Evolutionary conservation across 805 yeast genomes (phyloP).

Genomic region (Hanseniaspora hatyaiensis): DNA sequence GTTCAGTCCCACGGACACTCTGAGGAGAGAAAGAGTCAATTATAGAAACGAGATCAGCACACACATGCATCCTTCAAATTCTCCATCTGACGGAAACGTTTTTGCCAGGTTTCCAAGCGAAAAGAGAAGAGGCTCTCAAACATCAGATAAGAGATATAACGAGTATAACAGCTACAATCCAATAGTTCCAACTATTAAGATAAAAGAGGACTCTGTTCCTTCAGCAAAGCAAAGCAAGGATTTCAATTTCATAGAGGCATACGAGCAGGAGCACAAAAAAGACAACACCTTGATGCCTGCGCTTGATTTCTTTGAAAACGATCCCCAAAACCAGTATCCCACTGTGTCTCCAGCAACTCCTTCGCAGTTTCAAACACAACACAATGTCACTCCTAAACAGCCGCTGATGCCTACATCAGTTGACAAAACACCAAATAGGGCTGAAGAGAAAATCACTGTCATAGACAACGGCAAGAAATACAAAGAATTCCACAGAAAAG

Average conservation of each 20-base stretch:
- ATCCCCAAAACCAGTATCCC: conserved; percentile 18
- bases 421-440: conserved; percentile 6
- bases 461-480: conserved; percentile 18
- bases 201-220: neutral
- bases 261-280: conserved; percentile 2
- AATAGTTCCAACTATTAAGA: neutral
- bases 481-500: conserved; percentile 58
- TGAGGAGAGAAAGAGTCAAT: conserved; percentile 6
- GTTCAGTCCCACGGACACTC: neutral
- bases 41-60: neutral
- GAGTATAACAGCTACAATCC: neutral
- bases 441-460: conserved; percentile 17
- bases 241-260: conserved; percentile 17
- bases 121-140: conserved; percentile 1
- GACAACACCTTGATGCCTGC: conserved; percentile 17
- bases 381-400: conserved; percentile 11
- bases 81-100: conserved; percentile 17
- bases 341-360: too few relatives aligned
- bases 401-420: neutral
- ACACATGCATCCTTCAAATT: neutral
- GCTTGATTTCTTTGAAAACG: conserved; percentile 9
- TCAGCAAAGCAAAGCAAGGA: neutral
- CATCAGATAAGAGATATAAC: conserved; percentile 4
- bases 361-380: too few relatives aligned
- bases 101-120: neutral